phyloP scores from a whole-genome alignment of 2,329 filamentous ascomycete genomes.

The Atkinsonella hypoxylon region DNA sequence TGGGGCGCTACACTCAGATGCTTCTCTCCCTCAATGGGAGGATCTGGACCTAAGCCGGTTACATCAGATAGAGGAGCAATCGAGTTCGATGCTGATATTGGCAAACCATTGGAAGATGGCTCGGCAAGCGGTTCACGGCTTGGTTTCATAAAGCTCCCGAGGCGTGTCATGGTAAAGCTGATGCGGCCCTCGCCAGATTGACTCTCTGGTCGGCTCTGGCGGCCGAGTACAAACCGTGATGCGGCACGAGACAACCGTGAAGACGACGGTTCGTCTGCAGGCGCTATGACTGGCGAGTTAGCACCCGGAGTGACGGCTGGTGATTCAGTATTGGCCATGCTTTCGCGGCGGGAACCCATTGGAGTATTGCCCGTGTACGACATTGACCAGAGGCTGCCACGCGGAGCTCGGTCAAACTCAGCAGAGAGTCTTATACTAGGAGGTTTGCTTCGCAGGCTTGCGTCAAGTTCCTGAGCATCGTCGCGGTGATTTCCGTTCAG shows the following conservation, averaged over 20 bases:
- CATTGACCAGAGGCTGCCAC: slow-evolving; percentile 34
- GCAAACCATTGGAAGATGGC: slow-evolving; percentile 10
- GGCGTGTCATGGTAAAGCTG: slow-evolving; percentile 44
- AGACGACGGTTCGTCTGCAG: slow-evolving; percentile 40
- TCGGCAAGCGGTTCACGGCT: slow-evolving; percentile 34
- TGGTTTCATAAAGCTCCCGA: slow-evolving; percentile 37
- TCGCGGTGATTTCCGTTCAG: slow-evolving; percentile 12
- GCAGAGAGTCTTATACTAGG: slow-evolving; percentile 43
- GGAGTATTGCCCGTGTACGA: slow-evolving; percentile 21
- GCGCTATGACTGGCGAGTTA: slow-evolving; percentile 28
- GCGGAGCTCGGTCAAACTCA: slow-evolving; percentile 37
- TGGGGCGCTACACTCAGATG: slow-evolving; percentile 5
- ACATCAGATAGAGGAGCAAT: slow-evolving; percentile 15
- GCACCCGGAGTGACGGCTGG: slow-evolving; percentile 25
- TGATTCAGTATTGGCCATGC: slow-evolving; percentile 36
- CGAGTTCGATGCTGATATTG: slow-evolving; percentile 15
- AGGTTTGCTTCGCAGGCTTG: slow-evolving; percentile 22
- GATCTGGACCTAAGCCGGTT: slow-evolving; percentile 11
- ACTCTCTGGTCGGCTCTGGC: slow-evolving; percentile 43
- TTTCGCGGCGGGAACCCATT: slow-evolving; percentile 35
- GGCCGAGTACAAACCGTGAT: slow-evolving; percentile 37
- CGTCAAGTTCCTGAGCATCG: slow-evolving; percentile 13
- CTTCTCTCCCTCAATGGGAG: slow-evolving; percentile 12
- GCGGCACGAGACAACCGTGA: slow-evolving; percentile 46
- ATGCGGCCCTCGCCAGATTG: slow-evolving; percentile 47